These are phyloP conservation scores for Leishmania guyanensis DNA, from an alignment of 208 protist species.

Conservation along the genomic window DNA sequence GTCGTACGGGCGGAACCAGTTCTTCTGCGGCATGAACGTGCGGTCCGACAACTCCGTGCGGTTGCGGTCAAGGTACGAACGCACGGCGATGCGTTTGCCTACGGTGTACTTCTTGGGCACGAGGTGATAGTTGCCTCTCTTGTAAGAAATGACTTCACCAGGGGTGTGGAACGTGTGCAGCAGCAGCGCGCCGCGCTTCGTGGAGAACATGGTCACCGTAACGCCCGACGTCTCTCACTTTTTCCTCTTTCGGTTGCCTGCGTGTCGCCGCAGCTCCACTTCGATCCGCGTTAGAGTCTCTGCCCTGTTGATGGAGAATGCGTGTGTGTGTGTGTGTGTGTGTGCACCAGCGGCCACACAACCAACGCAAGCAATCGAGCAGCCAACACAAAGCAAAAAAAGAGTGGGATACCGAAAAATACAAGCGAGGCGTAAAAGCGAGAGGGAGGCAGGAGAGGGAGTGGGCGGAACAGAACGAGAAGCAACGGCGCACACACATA, in stretches of 20 bases:
- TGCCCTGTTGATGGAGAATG: background rate
- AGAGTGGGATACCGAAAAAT: background rate
- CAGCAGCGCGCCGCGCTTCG: constrained; percentile 19
- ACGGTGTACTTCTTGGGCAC: constrained; percentile 79
- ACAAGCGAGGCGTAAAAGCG: background rate
- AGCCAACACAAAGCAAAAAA: background rate
- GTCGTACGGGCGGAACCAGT: constrained; percentile 79
- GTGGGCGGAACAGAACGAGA: background rate
- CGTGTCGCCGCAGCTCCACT: background rate
- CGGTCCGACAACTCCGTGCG: constrained; percentile 88
- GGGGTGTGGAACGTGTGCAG: constrained; percentile 13
- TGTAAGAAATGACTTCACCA: constrained; percentile 47
- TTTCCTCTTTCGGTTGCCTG: too few relatives aligned
- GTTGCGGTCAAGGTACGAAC: constrained; percentile 86
- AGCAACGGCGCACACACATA: background rate
- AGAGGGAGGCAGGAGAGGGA: background rate
- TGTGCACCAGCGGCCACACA: background rate
- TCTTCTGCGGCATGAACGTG: constrained; percentile 88
- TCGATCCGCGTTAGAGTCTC: background rate
- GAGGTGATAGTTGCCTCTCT: constrained; percentile 51
- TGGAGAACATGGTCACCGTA: constrained; percentile 10
- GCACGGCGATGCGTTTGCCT: constrained; percentile 78
- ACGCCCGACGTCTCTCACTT: background rate
- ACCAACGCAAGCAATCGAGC: background rate
- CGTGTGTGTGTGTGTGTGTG: background rate